A percentile compares a stretch with the other conserved stretches of the same genome.
Conservation (phyloP, 2,329 filamentous ascomycete genomes). For the Amylocarpus encephaloides region DNA sequence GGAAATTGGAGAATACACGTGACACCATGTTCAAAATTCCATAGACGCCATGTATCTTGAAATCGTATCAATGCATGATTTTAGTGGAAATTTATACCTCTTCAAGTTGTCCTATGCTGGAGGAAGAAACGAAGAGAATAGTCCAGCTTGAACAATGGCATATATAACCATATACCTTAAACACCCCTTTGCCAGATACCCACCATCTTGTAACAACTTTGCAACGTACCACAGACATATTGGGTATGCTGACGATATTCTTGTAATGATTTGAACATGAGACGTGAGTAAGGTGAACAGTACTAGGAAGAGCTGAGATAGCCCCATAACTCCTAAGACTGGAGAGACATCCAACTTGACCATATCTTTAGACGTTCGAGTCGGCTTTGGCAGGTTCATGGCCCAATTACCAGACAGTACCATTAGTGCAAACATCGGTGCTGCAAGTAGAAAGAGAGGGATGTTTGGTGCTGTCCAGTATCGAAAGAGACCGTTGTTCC, state of each 20-base stretch:
- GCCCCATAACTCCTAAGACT: slow-evolving; percentile 47
- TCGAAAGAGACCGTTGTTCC: slow-evolving; percentile 78
- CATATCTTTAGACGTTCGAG: background rate
- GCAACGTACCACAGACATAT: slow-evolving; percentile 85
- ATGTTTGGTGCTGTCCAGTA: slow-evolving; percentile 89
- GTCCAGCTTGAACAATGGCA: slow-evolving; percentile 69
- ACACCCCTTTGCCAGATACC: slow-evolving; percentile 4
- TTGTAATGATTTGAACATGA: slow-evolving; percentile 90
- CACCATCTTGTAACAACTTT: slow-evolving; percentile 9
- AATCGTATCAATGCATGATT: background rate
- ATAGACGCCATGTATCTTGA: background rate
- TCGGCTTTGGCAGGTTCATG: slow-evolving; percentile 25
- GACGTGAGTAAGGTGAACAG: slow-evolving; percentile 69
- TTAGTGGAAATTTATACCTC: background rate
- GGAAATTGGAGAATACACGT: too few species aligned
- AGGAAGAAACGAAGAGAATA: slow-evolving; percentile 88
- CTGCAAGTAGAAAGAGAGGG: slow-evolving; percentile 78
- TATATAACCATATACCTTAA: slow-evolving; percentile 70
- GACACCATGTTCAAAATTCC: background rate
- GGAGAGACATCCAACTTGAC: background rate
- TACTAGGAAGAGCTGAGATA: slow-evolving; percentile 67
- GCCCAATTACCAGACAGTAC: slow-evolving; percentile 50
- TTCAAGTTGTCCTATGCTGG: slow-evolving; percentile 55
- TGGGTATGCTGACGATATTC: slow-evolving; percentile 81
- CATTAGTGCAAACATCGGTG: slow-evolving; percentile 68